Conservation (phyloP, 2,329 filamentous ascomycete species). For the Trichophyton mentagrophytes region DNA sequence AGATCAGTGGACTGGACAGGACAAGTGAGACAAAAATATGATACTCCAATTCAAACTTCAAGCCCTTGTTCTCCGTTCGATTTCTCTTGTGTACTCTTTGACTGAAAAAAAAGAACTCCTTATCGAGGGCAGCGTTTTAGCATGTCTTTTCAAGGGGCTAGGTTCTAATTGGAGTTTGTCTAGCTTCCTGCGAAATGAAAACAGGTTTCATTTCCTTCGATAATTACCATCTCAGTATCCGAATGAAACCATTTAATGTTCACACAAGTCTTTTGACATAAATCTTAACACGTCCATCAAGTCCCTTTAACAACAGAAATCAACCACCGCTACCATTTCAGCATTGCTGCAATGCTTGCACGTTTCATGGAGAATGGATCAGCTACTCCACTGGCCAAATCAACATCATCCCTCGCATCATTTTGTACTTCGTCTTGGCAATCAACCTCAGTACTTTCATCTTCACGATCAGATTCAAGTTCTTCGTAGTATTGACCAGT, state of each 20-base stretch:
- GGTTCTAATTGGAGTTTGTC: background rate
- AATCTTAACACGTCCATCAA: background rate
- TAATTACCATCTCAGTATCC: background rate
- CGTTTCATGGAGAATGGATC: background rate
- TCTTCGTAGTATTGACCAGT: background rate
- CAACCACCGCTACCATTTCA: background rate
- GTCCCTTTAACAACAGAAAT: background rate
- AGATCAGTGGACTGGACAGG: background rate
- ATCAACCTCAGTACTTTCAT: background rate
- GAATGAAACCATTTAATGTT: background rate
- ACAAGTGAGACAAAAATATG: conserved; percentile 1
- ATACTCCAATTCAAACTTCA: conserved; percentile 2
- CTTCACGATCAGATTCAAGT: background rate
- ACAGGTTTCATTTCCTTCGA: background rate
- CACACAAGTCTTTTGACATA: background rate
- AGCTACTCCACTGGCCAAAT: background rate
- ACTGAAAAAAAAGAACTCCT: background rate
- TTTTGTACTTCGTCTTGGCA: background rate
- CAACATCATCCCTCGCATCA: background rate
- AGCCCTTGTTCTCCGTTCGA: background rate
- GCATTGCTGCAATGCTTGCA: background rate
- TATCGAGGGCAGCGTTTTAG: background rate
- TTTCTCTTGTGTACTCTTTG: background rate
- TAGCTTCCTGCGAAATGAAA: background rate
- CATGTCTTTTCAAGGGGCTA: background rate